Percentiles rank a stretch among this genome's conserved stretches.
Evolutionary conservation across 148 eudicot genomes (phyloP).

Genomic region (Cornus suecica): DNA sequence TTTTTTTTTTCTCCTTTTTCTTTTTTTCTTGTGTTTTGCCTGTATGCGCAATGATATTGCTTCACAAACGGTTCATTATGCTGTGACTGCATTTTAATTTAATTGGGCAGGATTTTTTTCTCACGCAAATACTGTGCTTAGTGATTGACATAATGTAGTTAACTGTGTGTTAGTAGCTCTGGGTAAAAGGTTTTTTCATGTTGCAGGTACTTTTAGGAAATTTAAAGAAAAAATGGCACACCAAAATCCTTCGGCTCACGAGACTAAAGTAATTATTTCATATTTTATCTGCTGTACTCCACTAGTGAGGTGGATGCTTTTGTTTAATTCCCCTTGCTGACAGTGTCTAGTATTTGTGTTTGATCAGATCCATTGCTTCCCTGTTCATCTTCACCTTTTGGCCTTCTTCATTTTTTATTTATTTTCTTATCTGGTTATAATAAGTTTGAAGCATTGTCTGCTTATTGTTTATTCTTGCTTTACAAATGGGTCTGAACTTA

Average conservation of each 20-base stretch:
- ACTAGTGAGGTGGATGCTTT: neutral
- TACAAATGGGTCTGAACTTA: neutral
- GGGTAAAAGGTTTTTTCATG: neutral
- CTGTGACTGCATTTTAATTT: neutral
- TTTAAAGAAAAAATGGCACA: constrained; percentile 71
- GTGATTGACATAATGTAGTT: constrained; percentile 8
- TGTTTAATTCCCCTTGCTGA: neutral
- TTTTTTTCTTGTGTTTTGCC: too few relatives aligned
- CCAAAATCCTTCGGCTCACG: constrained; percentile 52
- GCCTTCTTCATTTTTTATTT: neutral
- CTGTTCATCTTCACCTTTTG: neutral
- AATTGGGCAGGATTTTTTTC: neutral
- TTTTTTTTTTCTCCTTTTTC: too few relatives aligned
- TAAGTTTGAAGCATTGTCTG: neutral
- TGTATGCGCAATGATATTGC: neutral
- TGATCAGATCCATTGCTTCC: neutral
- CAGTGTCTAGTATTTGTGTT: constrained; percentile 1
- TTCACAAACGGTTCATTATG: neutral
- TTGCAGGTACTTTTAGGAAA: constrained; percentile 80
- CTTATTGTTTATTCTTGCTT: neutral
- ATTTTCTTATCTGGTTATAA: too few relatives aligned
- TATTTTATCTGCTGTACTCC: neutral
- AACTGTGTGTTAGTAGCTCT: neutral
- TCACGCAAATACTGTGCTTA: neutral
- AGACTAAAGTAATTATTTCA: constrained; percentile 50